phyloP scores from a whole-genome alignment of 257 asterid species.

The Solanum tarapatanum region DNA sequence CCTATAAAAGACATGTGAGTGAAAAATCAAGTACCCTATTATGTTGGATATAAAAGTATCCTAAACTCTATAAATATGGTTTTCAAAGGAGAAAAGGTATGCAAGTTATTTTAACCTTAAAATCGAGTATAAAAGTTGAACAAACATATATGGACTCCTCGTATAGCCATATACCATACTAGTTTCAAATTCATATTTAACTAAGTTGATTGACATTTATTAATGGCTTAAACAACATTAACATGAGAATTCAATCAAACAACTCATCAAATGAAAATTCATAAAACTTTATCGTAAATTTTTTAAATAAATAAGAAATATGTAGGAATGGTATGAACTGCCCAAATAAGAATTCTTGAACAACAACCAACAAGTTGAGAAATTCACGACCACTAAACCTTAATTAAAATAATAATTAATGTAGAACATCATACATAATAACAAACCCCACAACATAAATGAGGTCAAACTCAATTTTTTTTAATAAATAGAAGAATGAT shows the following conservation, averaged over 20 bases:
- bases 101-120: neutral
- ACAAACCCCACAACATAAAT: neutral
- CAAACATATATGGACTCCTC: neutral
- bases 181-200: neutral
- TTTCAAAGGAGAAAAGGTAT: neutral
- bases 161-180: too few relatives aligned
- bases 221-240: neutral
- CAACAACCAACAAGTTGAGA: neutral
- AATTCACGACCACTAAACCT: neutral
- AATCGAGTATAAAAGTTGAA: neutral
- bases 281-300: too few relatives aligned
- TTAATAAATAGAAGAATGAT: too few relatives aligned
- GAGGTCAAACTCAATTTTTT: neutral
- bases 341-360: neutral
- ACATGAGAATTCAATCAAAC: too few relatives aligned
- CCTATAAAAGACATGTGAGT: too few relatives aligned
- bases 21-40: too few relatives aligned
- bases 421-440: neutral
- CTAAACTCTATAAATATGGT: neutral
- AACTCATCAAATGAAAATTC: neutral
- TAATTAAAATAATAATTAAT: too few relatives aligned
- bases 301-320: too few relatives aligned
- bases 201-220: neutral
- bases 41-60: too few relatives aligned
- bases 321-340: neutral